A percentile compares a stretch with the other conserved stretches of the same genome.
Evolutionary conservation across 1,139 yeast species (phyloP).

Genomic region (Magnusiomyces suaveolens): DNA sequence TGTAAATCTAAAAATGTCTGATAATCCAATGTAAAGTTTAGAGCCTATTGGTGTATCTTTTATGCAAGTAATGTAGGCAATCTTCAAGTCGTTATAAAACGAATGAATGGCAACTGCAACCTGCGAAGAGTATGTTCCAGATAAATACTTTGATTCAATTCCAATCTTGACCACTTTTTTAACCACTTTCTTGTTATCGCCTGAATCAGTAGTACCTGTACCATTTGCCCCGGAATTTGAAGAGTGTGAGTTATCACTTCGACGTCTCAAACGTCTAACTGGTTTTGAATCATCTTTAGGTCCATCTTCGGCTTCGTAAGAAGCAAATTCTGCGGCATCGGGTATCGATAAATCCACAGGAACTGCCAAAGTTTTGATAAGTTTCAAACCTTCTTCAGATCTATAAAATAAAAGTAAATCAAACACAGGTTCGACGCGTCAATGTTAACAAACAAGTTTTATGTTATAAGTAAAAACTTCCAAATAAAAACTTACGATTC

Average conservation of each 20-base stretch:
- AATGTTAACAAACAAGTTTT: not conserved
- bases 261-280: conserved; percentile 1
- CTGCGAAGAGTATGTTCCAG: conserved; percentile 10
- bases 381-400: conserved; percentile 8
- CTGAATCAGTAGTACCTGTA: not conserved
- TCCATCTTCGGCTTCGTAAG: conserved; percentile 3
- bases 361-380: conserved; percentile 10
- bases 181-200: conserved; percentile 2
- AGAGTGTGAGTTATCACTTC: not conserved
- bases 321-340: conserved; percentile 7
- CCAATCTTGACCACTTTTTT: conserved; percentile 5
- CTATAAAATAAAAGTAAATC: conserved; percentile 1
- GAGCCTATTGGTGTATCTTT: conserved; percentile 46
- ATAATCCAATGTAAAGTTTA: conserved; percentile 48
- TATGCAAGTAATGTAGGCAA: conserved; percentile 48
- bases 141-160: conserved; percentile 9
- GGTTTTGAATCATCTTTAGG: conserved; percentile 2
- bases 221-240: not conserved
- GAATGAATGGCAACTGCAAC: conserved; percentile 13
- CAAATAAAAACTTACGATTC: conserved; percentile 3
- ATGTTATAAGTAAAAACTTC: not conserved
- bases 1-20: conserved; percentile 59
- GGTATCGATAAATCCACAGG: conserved; percentile 12
- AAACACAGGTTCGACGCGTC: not conserved
- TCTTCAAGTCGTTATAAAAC: conserved; percentile 64